Conservation (phyloP, 139 green algal genomes). For the Chlorella sp. region DNA sequence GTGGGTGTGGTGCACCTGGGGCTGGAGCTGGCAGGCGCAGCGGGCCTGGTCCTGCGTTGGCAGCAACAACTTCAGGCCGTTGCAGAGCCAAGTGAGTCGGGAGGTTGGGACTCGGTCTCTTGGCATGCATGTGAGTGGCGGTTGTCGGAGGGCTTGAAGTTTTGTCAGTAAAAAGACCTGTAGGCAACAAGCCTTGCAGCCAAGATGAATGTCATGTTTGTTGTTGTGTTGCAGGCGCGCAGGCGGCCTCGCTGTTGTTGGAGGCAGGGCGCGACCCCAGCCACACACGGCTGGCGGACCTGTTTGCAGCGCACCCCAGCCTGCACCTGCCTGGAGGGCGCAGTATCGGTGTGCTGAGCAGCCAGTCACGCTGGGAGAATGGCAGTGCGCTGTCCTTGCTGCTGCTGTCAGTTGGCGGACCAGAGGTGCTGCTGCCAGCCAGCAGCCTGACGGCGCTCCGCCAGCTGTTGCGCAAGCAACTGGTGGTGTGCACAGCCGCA, state of each 20-base stretch:
- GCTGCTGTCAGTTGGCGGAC: constrained; percentile 37
- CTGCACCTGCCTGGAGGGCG: neutral
- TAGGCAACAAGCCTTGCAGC: neutral
- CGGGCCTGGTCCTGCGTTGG: constrained; percentile 50
- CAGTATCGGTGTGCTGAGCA: constrained; percentile 33
- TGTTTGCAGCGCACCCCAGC: constrained; percentile 8
- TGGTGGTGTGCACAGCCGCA: constrained; percentile 28
- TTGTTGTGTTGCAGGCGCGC: constrained; percentile 27
- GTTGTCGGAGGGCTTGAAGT: neutral
- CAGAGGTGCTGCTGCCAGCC: constrained; percentile 26
- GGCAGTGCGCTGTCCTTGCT: constrained; percentile 15
- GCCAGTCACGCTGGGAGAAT: constrained; percentile 28
- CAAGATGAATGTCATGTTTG: no score
- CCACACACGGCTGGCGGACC: neutral
- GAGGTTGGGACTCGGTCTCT: no score
- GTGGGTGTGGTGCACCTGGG: constrained; percentile 59
- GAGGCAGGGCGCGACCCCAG: neutral
- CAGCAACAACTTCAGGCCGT: constrained; percentile 46
- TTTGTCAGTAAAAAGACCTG: neutral
- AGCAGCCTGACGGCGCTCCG: constrained; percentile 4
- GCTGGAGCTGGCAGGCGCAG: neutral
- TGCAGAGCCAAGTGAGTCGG: constrained; percentile 48
- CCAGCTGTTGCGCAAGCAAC: neutral
- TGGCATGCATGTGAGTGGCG: no score
- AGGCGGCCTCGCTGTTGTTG: constrained; percentile 27